Percentiles rank a stretch among this genome's conserved stretches.
phyloP scores from a whole-genome alignment of 2,329 filamentous ascomycete genomes.

The Aspergillus versicolor region DNA sequence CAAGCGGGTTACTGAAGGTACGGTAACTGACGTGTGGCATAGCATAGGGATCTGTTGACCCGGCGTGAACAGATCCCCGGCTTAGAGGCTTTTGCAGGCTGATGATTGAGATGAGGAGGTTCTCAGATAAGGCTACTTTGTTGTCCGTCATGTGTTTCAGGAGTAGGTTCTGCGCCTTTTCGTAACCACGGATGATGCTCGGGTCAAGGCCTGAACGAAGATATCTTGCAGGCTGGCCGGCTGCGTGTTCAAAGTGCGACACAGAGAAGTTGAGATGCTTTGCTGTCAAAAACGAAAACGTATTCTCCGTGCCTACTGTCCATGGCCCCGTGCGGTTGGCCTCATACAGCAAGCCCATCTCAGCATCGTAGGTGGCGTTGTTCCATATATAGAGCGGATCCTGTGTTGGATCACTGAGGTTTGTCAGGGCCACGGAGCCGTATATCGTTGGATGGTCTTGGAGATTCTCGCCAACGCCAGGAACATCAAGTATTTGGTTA shows the following conservation, averaged over 20 bases:
- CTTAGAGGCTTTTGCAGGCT: conserved; percentile 6
- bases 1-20: conserved; percentile 3
- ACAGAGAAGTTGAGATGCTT: background rate
- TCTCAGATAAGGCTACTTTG: background rate
- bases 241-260: background rate
- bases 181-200: background rate
- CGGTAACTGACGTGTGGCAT: conserved; percentile 1
- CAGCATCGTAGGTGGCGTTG: conserved; percentile 3
- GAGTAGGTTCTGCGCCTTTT: background rate
- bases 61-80: background rate
- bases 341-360: conserved; percentile 3
- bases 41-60: background rate
- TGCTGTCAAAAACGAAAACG: background rate
- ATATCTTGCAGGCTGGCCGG: background rate
- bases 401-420: conserved; percentile 1
- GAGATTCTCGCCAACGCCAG: conserved; percentile 2
- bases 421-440: background rate
- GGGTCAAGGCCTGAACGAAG: background rate
- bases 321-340: background rate
- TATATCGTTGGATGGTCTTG: background rate
- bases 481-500: background rate
- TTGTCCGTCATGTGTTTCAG: background rate
- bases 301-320: background rate
- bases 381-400: background rate
- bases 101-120: background rate